Conservation (phyloP, 2,329 filamentous ascomycete genomes). For the Colletotrichum sp. region DNA sequence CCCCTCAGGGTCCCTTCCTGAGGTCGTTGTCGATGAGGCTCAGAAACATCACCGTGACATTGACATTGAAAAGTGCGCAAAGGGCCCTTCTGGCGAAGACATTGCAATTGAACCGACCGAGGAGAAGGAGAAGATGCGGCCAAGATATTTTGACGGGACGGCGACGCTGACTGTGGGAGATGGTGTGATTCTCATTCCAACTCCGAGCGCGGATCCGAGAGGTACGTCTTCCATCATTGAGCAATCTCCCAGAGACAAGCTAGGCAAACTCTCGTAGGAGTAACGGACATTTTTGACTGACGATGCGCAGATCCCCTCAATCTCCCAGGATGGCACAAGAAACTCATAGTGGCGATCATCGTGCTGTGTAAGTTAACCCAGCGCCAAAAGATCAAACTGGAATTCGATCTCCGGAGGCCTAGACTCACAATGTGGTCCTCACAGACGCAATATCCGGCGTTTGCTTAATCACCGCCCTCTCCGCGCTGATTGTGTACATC, state of each 20-base stretch:
- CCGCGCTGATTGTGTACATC: constrained; percentile 18
- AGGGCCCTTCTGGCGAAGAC: neutral
- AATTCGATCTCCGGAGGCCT: neutral
- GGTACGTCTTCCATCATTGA: neutral
- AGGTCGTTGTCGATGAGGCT: neutral
- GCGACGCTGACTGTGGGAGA: neutral
- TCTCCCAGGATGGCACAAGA: constrained; percentile 29
- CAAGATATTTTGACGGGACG: constrained; percentile 6
- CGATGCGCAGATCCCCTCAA: constrained; percentile 27
- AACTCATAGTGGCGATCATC: constrained; percentile 25
- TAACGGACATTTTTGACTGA: neutral
- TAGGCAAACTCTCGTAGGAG: neutral
- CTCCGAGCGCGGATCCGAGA: constrained; percentile 25
- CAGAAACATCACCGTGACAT: neutral
- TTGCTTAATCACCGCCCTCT: constrained; percentile 24
- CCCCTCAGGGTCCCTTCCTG: neutral
- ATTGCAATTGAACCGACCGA: neutral
- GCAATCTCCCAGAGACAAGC: neutral
- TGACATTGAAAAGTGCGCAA: neutral
- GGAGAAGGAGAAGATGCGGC: neutral
- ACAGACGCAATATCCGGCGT: constrained; percentile 14
- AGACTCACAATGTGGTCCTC: neutral
- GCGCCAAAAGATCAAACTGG: neutral
- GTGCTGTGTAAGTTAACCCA: neutral
- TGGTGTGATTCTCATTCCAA: constrained; percentile 26